A percentile compares a stretch with the other conserved stretches of the same genome.
Evolutionary conservation across 1,139 yeast genomes (phyloP).

Genomic region (Taphrina wiesneri): DNA sequence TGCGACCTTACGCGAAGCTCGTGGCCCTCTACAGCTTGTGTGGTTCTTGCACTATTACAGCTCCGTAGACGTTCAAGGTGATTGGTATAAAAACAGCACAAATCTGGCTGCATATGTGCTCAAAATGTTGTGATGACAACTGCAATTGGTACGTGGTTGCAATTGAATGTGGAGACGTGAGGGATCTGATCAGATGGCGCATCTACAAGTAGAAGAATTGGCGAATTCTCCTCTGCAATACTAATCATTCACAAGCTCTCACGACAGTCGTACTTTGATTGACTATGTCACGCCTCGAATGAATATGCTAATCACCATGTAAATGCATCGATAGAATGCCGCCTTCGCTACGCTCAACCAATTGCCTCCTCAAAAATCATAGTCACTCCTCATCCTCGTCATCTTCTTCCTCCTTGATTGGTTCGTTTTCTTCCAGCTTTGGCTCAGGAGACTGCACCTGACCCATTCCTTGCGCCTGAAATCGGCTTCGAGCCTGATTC

Average conservation of each 20-base stretch:
- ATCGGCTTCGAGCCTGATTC: constrained; percentile 65
- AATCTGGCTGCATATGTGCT: not conserved
- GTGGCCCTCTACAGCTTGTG: too few relatives aligned
- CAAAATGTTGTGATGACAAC: not conserved
- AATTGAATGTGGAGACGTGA: not conserved
- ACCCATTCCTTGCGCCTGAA: constrained; percentile 31
- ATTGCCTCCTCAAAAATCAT: not conserved
- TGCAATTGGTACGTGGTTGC: not conserved
- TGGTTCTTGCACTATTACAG: too few relatives aligned
- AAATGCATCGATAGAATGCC: not conserved
- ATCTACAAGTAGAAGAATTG: too few relatives aligned
- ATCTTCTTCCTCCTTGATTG: constrained; percentile 1
- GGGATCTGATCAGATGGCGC: not conserved
- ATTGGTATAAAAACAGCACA: too few relatives aligned
- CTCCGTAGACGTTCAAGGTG: too few relatives aligned
- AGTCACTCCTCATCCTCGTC: not conserved
- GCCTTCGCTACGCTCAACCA: not conserved
- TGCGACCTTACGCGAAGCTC: not conserved
- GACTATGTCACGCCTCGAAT: too few relatives aligned
- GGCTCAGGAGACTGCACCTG: not conserved
- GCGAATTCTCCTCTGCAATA: too few relatives aligned
- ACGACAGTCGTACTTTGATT: too few relatives aligned
- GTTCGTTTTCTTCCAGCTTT: not conserved
- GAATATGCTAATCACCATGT: too few relatives aligned
- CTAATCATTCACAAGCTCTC: too few relatives aligned